Conservation (phyloP, 345 rosid species). For the Boechera stricta region DNA sequence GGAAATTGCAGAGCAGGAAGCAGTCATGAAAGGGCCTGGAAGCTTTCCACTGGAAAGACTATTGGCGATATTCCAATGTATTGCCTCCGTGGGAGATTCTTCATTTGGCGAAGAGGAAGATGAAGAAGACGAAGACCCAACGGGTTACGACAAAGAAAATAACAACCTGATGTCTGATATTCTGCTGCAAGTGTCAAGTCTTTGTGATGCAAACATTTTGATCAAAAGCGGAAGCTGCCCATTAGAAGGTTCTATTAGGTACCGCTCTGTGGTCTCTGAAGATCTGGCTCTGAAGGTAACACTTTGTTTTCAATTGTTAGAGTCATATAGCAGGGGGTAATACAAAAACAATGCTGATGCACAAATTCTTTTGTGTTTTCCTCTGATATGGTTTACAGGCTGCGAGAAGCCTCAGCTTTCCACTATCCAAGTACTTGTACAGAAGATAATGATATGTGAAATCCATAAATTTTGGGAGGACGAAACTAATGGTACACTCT, state of each 20-base stretch:
- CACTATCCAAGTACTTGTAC: constrained; percentile 62
- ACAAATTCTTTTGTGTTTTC: constrained; percentile 13
- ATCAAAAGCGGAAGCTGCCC: constrained; percentile 83
- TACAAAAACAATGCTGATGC: constrained; percentile 12
- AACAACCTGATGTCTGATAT: constrained; percentile 65
- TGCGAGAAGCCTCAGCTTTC: constrained; percentile 77
- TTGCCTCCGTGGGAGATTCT: constrained; percentile 65
- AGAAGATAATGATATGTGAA: constrained; percentile 39
- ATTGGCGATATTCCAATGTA: constrained; percentile 85
- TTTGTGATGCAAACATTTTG: constrained; percentile 81
- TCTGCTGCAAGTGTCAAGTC: constrained; percentile 78
- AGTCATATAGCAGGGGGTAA: background rate
- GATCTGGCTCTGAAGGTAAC: constrained; percentile 76
- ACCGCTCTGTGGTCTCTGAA: constrained; percentile 77
- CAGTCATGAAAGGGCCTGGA: constrained; percentile 86
- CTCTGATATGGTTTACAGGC: constrained; percentile 54
- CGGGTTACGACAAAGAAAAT: constrained; percentile 46
- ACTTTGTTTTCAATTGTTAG: background rate
- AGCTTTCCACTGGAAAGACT: constrained; percentile 89
- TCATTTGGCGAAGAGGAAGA: constrained; percentile 56
- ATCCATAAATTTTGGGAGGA: background rate
- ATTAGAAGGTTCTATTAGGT: constrained; percentile 78
- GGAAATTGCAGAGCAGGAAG: constrained; percentile 82
- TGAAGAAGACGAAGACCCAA: constrained; percentile 45
- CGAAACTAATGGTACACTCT: background rate